phyloP scores from a whole-genome alignment of 1,284 basidiomycete genomes.

The Trametes sp. region DNA sequence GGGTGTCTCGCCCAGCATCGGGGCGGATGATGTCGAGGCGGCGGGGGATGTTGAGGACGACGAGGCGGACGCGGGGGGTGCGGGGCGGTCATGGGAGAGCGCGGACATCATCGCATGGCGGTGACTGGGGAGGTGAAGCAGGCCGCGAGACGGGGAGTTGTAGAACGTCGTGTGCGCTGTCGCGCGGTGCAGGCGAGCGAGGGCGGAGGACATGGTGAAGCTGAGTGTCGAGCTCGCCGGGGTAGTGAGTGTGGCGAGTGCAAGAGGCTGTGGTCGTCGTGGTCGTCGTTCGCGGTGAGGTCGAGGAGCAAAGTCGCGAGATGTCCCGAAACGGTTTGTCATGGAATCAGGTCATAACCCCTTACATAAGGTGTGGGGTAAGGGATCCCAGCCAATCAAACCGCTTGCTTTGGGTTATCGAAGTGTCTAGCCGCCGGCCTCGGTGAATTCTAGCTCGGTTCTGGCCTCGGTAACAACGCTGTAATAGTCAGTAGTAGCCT shows the following conservation, averaged over 20 bases:
- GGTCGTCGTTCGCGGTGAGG: constrained; percentile 16
- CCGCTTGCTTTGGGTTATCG: constrained; percentile 2
- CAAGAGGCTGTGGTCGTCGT: constrained; percentile 20
- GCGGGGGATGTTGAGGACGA: constrained; percentile 41
- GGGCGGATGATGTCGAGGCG: constrained; percentile 34
- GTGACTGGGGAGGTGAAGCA: constrained; percentile 41
- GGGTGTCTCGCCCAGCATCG: constrained; percentile 55
- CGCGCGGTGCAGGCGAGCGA: constrained; percentile 32
- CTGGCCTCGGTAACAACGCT: neutral
- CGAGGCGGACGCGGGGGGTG: constrained; percentile 31
- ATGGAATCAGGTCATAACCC: constrained; percentile 5
- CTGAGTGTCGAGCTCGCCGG: neutral
- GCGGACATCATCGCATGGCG: constrained; percentile 71
- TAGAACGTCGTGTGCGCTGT: constrained; percentile 23
- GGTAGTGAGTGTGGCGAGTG: neutral
- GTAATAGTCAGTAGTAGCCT: neutral
- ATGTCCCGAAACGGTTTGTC: constrained; percentile 22
- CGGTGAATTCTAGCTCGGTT: neutral
- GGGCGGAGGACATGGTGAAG: constrained; percentile 28
- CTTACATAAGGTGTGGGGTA: constrained; percentile 30
- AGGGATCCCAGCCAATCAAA: constrained; percentile 16
- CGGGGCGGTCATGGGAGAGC: constrained; percentile 41
- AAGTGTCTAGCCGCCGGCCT: constrained; percentile 1
- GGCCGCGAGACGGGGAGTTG: constrained; percentile 23
- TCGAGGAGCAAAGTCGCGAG: constrained; percentile 11